Evolutionary conservation across 2,329 filamentous ascomycete genomes (phyloP), one percentile per base, ranked within the genome.

Genomic region (Trichoderma sp.): DNA sequence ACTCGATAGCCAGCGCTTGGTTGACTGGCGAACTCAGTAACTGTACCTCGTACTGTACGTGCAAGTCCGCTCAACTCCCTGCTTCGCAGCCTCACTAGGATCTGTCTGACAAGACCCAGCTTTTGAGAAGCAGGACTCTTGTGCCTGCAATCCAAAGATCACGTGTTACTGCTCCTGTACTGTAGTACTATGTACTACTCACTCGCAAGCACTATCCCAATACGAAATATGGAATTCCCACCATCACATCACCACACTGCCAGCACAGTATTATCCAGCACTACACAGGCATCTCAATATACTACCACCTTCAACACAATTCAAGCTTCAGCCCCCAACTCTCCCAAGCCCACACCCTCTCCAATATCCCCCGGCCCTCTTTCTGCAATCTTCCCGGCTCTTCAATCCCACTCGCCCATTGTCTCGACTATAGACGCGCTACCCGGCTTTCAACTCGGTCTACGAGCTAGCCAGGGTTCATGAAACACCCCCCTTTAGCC

Each of bases 401-500:
- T 19, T 19, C 27, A 34, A n/a, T 34, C 42, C 8, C 42, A 17
- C 29, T 50, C 39, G 27, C 57, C 39, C 42, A 48, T 39, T 57
- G 39, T 57, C 53, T 57, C 32, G 53, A 57, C 27, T 50, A 6
- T 58, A 61, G 15, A 63, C 59, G 22, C 45, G 45, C 57, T 60
- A 34, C 13, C 48, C 48, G 25, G 50, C 50, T 42, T 3, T 29
- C 61, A 32, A 22, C 27, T 22, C 52, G 35, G n/a, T 32, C 50
- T 37, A 52, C 61, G 27, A 45, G n/a, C 61, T 64, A 64, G 48
- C 17, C 61, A 56, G 61, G 61, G 50, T 32, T 64, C 61, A 34
- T 64, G 61, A 64, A 64, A 64, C 61, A 64, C 5, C 35, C 61
- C 61, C 61, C 61, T 48, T 57, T 34, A 9, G n/a, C 12, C 61